Conservation (phyloP, 345 rosid species). For the Carallia pectinifolia region DNA sequence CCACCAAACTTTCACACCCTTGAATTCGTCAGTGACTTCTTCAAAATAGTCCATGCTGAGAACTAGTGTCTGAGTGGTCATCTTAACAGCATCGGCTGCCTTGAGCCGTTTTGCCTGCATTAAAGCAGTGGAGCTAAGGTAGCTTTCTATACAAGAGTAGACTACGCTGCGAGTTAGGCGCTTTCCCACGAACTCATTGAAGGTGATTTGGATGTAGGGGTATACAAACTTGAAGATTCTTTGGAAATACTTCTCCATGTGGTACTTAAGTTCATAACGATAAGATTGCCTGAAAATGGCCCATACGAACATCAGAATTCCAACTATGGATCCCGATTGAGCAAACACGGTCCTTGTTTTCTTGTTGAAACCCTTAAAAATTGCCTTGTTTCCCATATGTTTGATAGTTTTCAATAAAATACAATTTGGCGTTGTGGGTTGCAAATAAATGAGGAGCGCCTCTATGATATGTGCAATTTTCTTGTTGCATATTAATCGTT, state of each 20-base stretch:
- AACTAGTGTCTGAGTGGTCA: conserved; percentile 43
- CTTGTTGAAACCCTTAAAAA: background rate
- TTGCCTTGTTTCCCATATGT: too few relatives aligned
- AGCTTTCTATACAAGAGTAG: conserved; percentile 45
- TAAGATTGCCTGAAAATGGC: conserved; percentile 45
- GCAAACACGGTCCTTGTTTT: conserved; percentile 10
- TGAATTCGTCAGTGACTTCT: conserved; percentile 31
- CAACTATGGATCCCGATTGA: conserved; percentile 35
- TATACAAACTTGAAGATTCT: conserved; percentile 31
- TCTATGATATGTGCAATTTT: too few relatives aligned
- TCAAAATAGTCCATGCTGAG: conserved; percentile 62
- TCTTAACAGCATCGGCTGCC: conserved; percentile 37
- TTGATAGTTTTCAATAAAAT: too few relatives aligned
- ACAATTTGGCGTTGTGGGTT: too few relatives aligned
- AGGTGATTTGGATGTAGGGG: conserved; percentile 50
- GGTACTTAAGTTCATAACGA: conserved; percentile 40
- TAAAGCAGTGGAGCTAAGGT: conserved; percentile 43
- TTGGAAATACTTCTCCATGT: conserved; percentile 28
- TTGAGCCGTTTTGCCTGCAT: conserved; percentile 47
- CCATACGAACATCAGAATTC: conserved; percentile 43
- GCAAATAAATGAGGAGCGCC: too few relatives aligned
- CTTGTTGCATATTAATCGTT: too few relatives aligned
- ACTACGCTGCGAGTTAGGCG: conserved; percentile 45
- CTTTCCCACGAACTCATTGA: conserved; percentile 46
- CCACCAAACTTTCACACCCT: conserved; percentile 42